Evolutionary conservation across 768 basidiomycete genomes (phyloP).

Genomic region (Russula abietina): DNA sequence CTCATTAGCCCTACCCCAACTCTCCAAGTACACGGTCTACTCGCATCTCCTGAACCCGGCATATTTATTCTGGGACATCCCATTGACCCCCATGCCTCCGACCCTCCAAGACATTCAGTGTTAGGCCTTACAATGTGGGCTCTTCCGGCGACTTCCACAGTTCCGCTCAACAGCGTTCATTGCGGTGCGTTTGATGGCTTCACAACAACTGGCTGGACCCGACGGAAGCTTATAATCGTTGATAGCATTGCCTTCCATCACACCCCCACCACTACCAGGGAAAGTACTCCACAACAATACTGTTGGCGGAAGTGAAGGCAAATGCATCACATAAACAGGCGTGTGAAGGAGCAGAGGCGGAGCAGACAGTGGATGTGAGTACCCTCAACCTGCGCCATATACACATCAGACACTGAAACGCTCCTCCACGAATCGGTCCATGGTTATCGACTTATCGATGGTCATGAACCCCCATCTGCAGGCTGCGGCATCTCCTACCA

Average conservation of each 20-base stretch:
- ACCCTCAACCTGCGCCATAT: conserved; percentile 27
- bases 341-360: conserved; percentile 57
- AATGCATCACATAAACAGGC: conserved; percentile 56
- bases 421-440: conserved; percentile 21
- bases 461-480: conserved; percentile 30
- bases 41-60: conserved; percentile 44
- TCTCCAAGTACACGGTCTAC: conserved; percentile 20
- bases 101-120: conserved; percentile 31
- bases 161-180: too few relatives aligned
- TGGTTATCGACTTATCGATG: conserved; percentile 33
- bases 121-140: conserved; percentile 41
- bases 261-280: conserved; percentile 46
- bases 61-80: conserved; percentile 56
- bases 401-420: conserved; percentile 22
- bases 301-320: conserved; percentile 73
- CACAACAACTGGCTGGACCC: conserved; percentile 77
- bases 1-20: conserved; percentile 41
- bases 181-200: too few relatives aligned
- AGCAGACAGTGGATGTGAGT: conserved; percentile 58
- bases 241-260: conserved; percentile 41
- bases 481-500: conserved; percentile 25
- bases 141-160: conserved; percentile 91
- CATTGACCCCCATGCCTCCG: conserved; percentile 62
- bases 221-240: conserved; percentile 61
- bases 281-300: conserved; percentile 63